These are phyloP conservation scores for Pleurotus cornucopiae DNA, from an alignment of 768 basidiomycete species.

Conservation along the genomic window DNA sequence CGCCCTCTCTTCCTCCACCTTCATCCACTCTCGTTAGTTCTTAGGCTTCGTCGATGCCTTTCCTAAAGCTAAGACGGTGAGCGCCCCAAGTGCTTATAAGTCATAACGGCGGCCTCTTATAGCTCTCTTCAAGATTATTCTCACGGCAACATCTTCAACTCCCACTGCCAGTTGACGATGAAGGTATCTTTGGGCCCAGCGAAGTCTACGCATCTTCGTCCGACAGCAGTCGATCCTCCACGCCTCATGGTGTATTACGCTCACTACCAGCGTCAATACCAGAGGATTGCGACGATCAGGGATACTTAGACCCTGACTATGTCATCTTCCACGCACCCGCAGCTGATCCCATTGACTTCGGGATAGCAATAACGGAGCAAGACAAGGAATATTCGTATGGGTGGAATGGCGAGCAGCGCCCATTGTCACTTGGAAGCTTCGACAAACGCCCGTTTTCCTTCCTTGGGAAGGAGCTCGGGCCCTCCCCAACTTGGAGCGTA, in stretches of 20 bases:
- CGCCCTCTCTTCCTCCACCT: neutral
- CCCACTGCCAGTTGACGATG: neutral
- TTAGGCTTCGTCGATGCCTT: neutral
- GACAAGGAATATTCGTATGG: neutral
- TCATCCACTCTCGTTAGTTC: too few species aligned
- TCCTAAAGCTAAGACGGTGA: conserved; percentile 4
- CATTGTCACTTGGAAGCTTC: neutral
- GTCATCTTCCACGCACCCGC: neutral
- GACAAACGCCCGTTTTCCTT: neutral
- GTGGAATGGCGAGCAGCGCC: neutral
- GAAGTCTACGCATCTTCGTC: neutral
- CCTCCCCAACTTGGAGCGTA: neutral
- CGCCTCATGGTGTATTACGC: neutral
- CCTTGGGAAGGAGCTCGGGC: too few species aligned
- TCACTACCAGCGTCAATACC: neutral
- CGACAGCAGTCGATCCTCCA: neutral
- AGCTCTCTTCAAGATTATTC: neutral
- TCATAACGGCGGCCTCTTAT: neutral
- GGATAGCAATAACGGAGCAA: neutral
- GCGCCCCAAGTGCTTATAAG: neutral
- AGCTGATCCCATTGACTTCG: neutral
- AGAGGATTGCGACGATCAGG: neutral
- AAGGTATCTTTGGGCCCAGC: neutral
- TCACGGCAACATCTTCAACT: neutral
- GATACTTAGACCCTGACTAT: neutral